These are phyloP conservation scores for Aspergillus cristatus DNA, from an alignment of 495 filamentous ascomycete genomes.

Conservation along the genomic window DNA sequence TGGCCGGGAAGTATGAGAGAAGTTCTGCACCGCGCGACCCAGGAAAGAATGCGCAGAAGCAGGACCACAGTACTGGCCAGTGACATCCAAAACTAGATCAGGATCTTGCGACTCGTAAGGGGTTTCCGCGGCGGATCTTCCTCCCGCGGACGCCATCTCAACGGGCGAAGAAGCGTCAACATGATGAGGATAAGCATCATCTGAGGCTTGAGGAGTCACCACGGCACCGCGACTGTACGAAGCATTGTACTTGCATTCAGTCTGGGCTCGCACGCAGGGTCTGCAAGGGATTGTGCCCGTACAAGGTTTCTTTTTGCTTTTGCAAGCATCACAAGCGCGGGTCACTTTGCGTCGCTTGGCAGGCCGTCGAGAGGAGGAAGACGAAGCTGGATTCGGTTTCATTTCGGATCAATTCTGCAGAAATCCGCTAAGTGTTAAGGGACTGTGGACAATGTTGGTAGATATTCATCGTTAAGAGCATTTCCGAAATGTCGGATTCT, in stretches of 20 bases:
- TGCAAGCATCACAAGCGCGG: conserved; percentile 20
- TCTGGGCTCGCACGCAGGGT: conserved; percentile 11
- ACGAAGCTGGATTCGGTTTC: no score
- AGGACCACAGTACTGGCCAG: conserved; percentile 18
- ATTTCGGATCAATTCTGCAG: no score
- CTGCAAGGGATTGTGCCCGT: conserved; percentile 19
- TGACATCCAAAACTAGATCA: conserved; percentile 2
- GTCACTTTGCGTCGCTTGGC: conserved; percentile 17
- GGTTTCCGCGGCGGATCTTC: not conserved
- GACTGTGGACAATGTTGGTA: no score
- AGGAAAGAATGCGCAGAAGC: conserved; percentile 21
- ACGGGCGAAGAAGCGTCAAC: not conserved
- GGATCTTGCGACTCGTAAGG: not conserved
- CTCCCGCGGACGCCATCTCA: not conserved
- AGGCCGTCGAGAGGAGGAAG: not conserved
- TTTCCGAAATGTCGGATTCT: no score
- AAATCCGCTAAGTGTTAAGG: no score
- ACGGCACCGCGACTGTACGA: conserved; percentile 17
- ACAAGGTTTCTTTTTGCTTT: conserved; percentile 19
- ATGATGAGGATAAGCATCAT: not conserved
- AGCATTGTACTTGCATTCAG: conserved; percentile 15
- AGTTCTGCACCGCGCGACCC: conserved; percentile 10
- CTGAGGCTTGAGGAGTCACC: conserved; percentile 12
- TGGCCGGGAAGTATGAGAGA: conserved; percentile 4
- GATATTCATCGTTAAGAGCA: no score